A percentile compares a stretch with the other conserved stretches of the same genome.
Conservation (phyloP, 768 basidiomycete species). For the Dioszegia aurantiaca region DNA sequence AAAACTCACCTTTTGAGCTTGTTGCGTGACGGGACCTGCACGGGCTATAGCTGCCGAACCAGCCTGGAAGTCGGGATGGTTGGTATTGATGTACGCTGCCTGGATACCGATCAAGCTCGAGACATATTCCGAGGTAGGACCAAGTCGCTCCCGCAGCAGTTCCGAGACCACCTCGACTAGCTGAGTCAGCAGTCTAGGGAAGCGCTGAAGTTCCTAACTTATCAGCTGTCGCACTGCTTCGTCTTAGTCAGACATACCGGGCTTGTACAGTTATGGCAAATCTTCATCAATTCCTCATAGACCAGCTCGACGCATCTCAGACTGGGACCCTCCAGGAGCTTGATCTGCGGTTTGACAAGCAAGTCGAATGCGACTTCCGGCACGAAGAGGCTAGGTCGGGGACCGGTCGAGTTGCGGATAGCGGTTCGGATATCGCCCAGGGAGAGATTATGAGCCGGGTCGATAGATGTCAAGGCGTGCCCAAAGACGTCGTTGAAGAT, state of each 20-base stretch:
- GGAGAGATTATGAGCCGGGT: conserved; percentile 85
- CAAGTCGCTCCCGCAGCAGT: conserved; percentile 86
- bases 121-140: conserved; percentile 94
- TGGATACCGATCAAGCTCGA: conserved; percentile 94
- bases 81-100: conserved; percentile 98
- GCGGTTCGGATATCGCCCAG: conserved; percentile 95
- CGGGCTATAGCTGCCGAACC: conserved; percentile 61
- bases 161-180: conserved; percentile 97
- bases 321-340: conserved; percentile 88
- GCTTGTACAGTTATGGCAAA: conserved; percentile 97
- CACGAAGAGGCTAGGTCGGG: conserved; percentile 90
- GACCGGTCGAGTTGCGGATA: conserved; percentile 96
- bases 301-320: conserved; percentile 95
- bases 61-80: conserved; percentile 89
- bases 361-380: conserved; percentile 96
- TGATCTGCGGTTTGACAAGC: conserved; percentile 96
- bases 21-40: conserved; percentile 31
- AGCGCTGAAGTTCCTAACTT: conserved; percentile 86
- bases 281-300: conserved; percentile 98
- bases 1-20: conserved; percentile 26
- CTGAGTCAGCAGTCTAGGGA: conserved; percentile 88
- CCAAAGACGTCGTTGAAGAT: conserved; percentile 99
- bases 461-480: conserved; percentile 79
- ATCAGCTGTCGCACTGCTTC: conserved; percentile 5
- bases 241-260: conserved; percentile 62